phyloP scores from a whole-genome alignment of 2,329 filamentous ascomycete species.

The Aspergillus uvarum region DNA sequence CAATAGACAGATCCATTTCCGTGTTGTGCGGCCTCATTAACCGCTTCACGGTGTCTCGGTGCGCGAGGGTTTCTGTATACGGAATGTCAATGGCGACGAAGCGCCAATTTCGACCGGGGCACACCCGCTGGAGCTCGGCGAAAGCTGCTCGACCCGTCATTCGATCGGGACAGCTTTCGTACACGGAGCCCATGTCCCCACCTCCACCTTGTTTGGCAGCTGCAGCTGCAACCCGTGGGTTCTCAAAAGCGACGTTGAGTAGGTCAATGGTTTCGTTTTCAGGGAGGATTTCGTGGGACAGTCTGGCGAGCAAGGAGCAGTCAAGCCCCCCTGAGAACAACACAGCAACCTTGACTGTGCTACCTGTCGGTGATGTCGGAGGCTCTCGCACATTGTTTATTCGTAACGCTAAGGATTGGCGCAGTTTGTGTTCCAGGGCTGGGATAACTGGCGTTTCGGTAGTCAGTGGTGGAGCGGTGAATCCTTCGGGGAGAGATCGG shows the following conservation, averaged over 20 bases:
- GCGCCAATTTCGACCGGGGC: slow-evolving; percentile 72
- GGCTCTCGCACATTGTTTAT: slow-evolving; percentile 65
- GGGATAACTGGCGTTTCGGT: slow-evolving; percentile 53
- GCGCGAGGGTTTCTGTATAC: slow-evolving; percentile 68
- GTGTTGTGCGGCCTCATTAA: slow-evolving; percentile 93
- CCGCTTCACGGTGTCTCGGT: slow-evolving; percentile 67
- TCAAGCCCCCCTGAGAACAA: slow-evolving; percentile 94
- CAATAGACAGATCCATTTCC: slow-evolving; percentile 97
- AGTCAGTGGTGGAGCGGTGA: slow-evolving; percentile 27
- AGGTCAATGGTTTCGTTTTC: slow-evolving; percentile 72
- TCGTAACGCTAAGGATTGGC: slow-evolving; percentile 63
- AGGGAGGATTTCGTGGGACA: slow-evolving; percentile 75
- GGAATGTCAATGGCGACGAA: slow-evolving; percentile 80
- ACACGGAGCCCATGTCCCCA: slow-evolving; percentile 44
- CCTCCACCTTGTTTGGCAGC: slow-evolving; percentile 45
- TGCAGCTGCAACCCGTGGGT: slow-evolving; percentile 69
- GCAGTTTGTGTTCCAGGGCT: slow-evolving; percentile 56
- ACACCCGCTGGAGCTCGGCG: slow-evolving; percentile 68
- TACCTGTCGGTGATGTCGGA: slow-evolving; percentile 34
- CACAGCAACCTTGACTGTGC: slow-evolving; percentile 61
- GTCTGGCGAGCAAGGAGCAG: slow-evolving; percentile 80
- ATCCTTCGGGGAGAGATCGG: slow-evolving; percentile 31
- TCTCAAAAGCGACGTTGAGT: slow-evolving; percentile 95
- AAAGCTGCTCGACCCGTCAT: slow-evolving; percentile 79
- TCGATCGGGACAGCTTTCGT: slow-evolving; percentile 86